These are phyloP conservation scores for Rhodosporidiobolus sp. DNA, from an alignment of 768 basidiomycete genomes.

Conservation along the genomic window DNA sequence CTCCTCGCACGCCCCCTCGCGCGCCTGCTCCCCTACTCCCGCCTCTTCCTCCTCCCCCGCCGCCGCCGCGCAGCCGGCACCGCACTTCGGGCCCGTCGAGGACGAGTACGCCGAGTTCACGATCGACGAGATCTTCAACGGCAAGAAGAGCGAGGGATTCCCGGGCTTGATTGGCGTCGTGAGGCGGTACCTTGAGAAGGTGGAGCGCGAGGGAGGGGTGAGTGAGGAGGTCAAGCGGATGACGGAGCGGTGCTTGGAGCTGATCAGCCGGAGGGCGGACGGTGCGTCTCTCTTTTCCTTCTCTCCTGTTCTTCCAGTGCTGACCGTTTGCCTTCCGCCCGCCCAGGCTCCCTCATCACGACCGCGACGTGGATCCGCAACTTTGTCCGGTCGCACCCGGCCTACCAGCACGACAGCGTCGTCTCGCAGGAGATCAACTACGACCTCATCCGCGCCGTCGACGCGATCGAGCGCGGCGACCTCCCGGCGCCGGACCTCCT, in stretches of 20 bases:
- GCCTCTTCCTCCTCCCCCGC: constrained; percentile 37
- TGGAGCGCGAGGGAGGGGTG: constrained; percentile 58
- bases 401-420: constrained; percentile 89
- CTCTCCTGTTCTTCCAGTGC: not conserved
- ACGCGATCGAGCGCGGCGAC: constrained; percentile 72
- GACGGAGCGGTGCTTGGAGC: constrained; percentile 67
- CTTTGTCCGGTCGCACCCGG: constrained; percentile 84
- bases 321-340: not conserved
- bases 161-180: constrained; percentile 35
- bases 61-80: not conserved
- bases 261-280: constrained; percentile 72
- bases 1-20: constrained; percentile 31
- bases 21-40: constrained; percentile 38
- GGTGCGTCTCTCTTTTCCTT: constrained; percentile 55
- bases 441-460: constrained; percentile 81
- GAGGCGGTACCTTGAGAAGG: constrained; percentile 66
- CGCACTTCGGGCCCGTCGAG: constrained; percentile 55
- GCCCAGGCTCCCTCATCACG: constrained; percentile 70
- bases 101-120: constrained; percentile 92
- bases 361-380: constrained; percentile 89
- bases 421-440: constrained; percentile 89
- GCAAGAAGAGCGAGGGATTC: constrained; percentile 60
- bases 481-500: constrained; percentile 53
- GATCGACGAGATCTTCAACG: constrained; percentile 87
- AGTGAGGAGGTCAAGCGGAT: constrained; percentile 56